These are phyloP conservation scores for Jackrogersella minutella DNA, from an alignment of 495 filamentous ascomycete genomes.

Conservation along the genomic window DNA sequence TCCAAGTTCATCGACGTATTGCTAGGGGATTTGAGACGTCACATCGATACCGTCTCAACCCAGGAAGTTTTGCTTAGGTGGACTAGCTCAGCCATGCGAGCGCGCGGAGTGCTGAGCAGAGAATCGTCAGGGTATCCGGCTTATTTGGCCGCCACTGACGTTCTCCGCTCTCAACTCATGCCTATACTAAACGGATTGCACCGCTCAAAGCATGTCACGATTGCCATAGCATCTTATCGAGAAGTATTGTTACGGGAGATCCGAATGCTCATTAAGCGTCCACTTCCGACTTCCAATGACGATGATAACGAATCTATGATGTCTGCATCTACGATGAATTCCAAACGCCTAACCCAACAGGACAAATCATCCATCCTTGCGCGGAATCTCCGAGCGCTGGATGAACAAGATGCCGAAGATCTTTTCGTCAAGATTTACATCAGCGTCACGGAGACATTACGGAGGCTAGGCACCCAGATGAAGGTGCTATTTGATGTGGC, in stretches of 20 bases:
- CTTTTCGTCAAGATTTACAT: slow-evolving; percentile 85
- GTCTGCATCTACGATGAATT: slow-evolving; percentile 81
- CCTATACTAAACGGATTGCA: slow-evolving; percentile 78
- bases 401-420: slow-evolving; percentile 84
- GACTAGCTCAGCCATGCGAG: slow-evolving; percentile 61
- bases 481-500: slow-evolving; percentile 97
- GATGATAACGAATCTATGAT: slow-evolving; percentile 92
- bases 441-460: slow-evolving; percentile 83
- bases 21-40: slow-evolving; percentile 78
- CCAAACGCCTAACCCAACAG: slow-evolving; percentile 75
- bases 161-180: slow-evolving; percentile 71
- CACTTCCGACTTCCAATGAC: slow-evolving; percentile 88
- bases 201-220: slow-evolving; percentile 75
- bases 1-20: slow-evolving; percentile 79
- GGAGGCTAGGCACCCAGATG: slow-evolving; percentile 86
- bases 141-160: slow-evolving; percentile 74
- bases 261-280: slow-evolving; percentile 81
- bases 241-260: slow-evolving; percentile 89
- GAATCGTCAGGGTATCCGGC: slow-evolving; percentile 72
- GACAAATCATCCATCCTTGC: slow-evolving; percentile 90
- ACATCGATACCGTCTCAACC: slow-evolving; percentile 77
- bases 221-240: slow-evolving; percentile 84
- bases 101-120: slow-evolving; percentile 70
- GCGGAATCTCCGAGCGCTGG: slow-evolving; percentile 88
- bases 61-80: slow-evolving; percentile 81